Percentiles rank a stretch among this genome's conserved stretches.
Evolutionary conservation across 148 eudicot genomes (phyloP).

Genomic region (Pouteria glomerata): DNA sequence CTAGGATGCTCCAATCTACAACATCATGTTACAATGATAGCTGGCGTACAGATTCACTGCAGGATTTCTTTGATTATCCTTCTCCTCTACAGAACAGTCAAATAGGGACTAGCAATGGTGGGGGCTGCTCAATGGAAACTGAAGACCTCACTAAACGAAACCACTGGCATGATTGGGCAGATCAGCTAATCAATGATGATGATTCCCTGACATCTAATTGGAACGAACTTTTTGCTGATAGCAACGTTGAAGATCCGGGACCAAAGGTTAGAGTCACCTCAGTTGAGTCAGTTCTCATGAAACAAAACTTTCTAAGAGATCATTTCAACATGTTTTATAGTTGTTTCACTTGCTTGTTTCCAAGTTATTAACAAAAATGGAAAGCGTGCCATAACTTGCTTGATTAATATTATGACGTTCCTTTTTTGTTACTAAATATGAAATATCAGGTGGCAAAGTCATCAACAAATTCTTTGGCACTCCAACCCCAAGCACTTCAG

Average conservation of each 20-base stretch:
- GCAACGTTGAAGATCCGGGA: conserved; percentile 36
- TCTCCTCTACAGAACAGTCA: conserved; percentile 32
- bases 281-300: no score
- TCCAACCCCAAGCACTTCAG: conserved; percentile 36
- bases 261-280: conserved; percentile 34
- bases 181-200: conserved; percentile 64
- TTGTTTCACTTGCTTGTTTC: not conserved
- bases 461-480: conserved; percentile 27
- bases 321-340: no score
- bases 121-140: conserved; percentile 28
- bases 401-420: no score
- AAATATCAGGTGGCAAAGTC: conserved; percentile 28
- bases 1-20: conserved; percentile 43
- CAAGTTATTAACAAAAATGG: not conserved
- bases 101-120: conserved; percentile 28
- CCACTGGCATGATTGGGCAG: conserved; percentile 89
- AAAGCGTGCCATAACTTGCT: no score
- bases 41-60: conserved; percentile 54
- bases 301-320: not conserved
- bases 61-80: conserved; percentile 49
- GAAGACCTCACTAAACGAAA: conserved; percentile 50
- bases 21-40: conserved; percentile 39
- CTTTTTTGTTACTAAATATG: conserved; percentile 20
- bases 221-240: conserved; percentile 62
- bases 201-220: conserved; percentile 59